phyloP scores from a whole-genome alignment of 306 rosid species.

The Malus fusca region DNA sequence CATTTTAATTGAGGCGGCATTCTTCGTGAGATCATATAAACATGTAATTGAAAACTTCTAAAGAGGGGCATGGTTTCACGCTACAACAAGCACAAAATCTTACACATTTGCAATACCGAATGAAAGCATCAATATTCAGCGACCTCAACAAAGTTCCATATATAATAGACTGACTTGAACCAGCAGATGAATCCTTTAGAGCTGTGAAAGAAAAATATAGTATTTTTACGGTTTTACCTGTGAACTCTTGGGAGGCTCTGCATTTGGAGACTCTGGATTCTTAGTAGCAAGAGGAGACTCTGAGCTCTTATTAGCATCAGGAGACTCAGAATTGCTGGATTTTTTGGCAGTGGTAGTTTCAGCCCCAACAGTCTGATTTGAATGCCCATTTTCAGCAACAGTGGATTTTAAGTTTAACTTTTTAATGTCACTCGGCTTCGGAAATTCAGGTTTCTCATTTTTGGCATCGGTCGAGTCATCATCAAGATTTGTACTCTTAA shows the following conservation, averaged over 20 bases:
- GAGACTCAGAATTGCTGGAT: constrained; percentile 42
- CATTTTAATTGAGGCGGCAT: not conserved
- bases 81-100: not conserved
- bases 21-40: not conserved
- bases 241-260: constrained; percentile 41
- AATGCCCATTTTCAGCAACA: constrained; percentile 29
- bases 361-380: constrained; percentile 38
- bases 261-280: constrained; percentile 44
- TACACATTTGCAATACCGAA: not conserved
- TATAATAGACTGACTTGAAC: not conserved
- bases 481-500: constrained; percentile 37
- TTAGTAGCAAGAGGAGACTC: constrained; percentile 43
- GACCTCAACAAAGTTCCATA: not conserved
- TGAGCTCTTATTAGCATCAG: constrained; percentile 44
- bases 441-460: constrained; percentile 42
- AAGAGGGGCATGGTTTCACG: not conserved
- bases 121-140: not conserved
- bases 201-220: not conserved
- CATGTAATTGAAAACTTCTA: not conserved
- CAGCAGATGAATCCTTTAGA: not conserved
- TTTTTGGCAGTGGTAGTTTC: constrained; percentile 43
- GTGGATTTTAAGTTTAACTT: constrained; percentile 39
- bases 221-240: not conserved
- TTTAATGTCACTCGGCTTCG: constrained; percentile 26
- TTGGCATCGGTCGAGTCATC: constrained; percentile 33